These are phyloP conservation scores for Flaveria robusta DNA, from an alignment of 129 eudicot species.

Conservation along the genomic window DNA sequence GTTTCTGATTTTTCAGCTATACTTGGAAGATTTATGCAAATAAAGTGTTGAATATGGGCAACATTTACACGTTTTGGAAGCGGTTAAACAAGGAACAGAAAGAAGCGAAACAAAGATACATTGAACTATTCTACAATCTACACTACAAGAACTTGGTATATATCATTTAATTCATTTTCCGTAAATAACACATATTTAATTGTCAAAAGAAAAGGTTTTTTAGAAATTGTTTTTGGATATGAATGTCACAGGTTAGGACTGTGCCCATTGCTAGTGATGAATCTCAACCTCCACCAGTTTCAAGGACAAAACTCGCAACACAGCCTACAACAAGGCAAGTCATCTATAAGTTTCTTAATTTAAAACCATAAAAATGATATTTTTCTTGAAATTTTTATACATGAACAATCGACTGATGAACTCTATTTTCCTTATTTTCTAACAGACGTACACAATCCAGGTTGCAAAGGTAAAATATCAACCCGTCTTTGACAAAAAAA, in stretches of 20 bases:
- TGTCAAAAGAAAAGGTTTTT: not conserved
- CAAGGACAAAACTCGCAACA: conserved; percentile 41
- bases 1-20: conserved; percentile 52
- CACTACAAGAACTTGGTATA: conserved; percentile 75
- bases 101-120: conserved; percentile 87
- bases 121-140: conserved; percentile 72
- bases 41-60: conserved; percentile 92
- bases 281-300: conserved; percentile 39
- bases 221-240: not conserved
- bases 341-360: conserved; percentile 2
- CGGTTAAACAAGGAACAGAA: conserved; percentile 70
- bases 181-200: not conserved
- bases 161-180: not conserved
- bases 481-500: not conserved
- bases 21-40: conserved; percentile 99
- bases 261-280: conserved; percentile 41
- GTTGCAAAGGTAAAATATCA: conserved; percentile 49
- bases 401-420: not conserved
- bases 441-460: conserved; percentile 53
- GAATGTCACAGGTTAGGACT: conserved; percentile 51
- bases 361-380: not conserved
- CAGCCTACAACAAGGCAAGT: conserved; percentile 46
- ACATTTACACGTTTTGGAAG: conserved; percentile 78
- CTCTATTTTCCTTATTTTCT: conserved; percentile 13
- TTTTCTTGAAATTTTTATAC: not conserved